Evolutionary conservation across 495 filamentous ascomycete species (phyloP), one percentile per base, ranked within the genome.

Genomic region (Penicillium maclennaniae): DNA sequence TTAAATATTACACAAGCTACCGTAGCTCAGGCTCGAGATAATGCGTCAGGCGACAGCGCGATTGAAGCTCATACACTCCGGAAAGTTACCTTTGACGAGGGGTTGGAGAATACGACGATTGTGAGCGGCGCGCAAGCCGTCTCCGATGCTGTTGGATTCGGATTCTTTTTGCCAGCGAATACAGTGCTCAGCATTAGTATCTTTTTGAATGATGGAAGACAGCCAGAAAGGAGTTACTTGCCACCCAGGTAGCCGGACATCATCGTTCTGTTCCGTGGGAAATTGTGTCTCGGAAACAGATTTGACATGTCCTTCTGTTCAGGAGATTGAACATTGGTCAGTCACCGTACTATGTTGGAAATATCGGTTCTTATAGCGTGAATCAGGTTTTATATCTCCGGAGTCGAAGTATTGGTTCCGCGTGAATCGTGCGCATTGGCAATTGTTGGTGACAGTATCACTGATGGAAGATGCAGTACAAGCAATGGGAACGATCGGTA

Each of bases 381-480:
- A 0, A 7, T 4, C 14, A 76, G 85, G 85, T 79, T 76, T 63
- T 88, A 83, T 47, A 62, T 87, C 38, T 80, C 71, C 23, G 78
- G 72, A 1, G 69, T 88, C 21, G 86, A 89, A 61, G 85, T 75
- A 6, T 79, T 74, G 65, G 66, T 71, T 3, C 75, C 81, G 0
- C 56, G 60, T 7, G 45, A 72, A 25, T 64, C 69, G 6, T 58
- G 65, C 10, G 74, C 76, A 8, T 77, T 88, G 31, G 75, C 77
- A 3, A 80, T 91, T 25, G 71, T 91, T 6, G 86, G 87, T 5
- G 87, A 91, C 61, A 86, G 83, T 56, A 88, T 91, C 57, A 89
- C 86, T 6, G 87, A 89, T 49, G 87, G 87, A 0, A 74, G 83
- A 2, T 81, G 81, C 26, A 86, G 82, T 63, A 78, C 70, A 34